Base-by-base conservation (phyloP, 73 alveolate species). In the Diophrys sp. region DNA sequence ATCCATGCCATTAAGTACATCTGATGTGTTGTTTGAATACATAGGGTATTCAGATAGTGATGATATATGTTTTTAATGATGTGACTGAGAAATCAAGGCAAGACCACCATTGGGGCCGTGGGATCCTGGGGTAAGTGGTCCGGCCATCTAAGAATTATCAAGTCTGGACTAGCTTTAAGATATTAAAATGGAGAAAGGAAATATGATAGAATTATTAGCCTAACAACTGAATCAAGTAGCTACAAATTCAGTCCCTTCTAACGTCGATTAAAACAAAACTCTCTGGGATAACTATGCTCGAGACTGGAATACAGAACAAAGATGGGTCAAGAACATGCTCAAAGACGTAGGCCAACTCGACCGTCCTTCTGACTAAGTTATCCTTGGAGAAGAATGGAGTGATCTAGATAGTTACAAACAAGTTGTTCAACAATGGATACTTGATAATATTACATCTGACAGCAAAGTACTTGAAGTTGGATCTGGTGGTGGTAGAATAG, bases 401-500 rank as follows among this genome's bases (percentile, higher is more conserved):
- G 93, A 84, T 54, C 75, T 28, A 1, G 76, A 54, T 66, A 78
- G 90, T 24, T 81, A 78, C 31, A 29, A 33, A n/a, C 70, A 73
- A 56, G 93, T 80, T 32, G 44, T 62, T 67, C 76, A 82, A 2
- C 74, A 33, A 31, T 73, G 75, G 23, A 56, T 8, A 28, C 90
- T 82, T 11, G 18, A 66, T 82, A n/a, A 72, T 1, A 14, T 1
- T 29, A 1, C 55, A 28, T 79, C 23, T 5, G 2, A 33, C 25
- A 32, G n/a, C 23, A 57, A 74, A 57, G 88, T 75, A 14, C 82
- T 89, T 2, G 96, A 89, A 78, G 74, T 89, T 0, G 96, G 96
- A 27, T 79, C 81, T 23, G 96, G 96, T 2, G 96, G 96, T 14
- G 96, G 96, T 31, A 80, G 96, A 14, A 82, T 89, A n/a, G 90